Percentiles rank a stretch among this genome's conserved stretches.
phyloP scores from a whole-genome alignment of 805 yeast genomes.

The Yamadazyma sp. region DNA sequence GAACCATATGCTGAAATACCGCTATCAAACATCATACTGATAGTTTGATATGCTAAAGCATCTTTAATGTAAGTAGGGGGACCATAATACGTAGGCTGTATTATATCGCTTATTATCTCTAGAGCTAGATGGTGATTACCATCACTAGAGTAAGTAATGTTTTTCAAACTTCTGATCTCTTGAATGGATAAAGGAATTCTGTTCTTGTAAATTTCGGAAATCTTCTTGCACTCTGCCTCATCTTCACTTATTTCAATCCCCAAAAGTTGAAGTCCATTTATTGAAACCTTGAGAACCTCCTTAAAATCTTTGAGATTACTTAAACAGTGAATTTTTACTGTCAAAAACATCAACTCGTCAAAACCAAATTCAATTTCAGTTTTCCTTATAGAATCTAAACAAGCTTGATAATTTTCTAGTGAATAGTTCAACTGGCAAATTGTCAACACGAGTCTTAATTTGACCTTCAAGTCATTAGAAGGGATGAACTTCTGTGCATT shows the following conservation, averaged over 20 bases:
- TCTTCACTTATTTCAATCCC: conserved; percentile 32
- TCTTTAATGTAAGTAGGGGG: conserved; percentile 24
- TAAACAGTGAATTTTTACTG: conserved; percentile 36
- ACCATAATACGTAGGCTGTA: conserved; percentile 29
- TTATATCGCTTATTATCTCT: conserved; percentile 39
- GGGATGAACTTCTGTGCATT: conserved; percentile 29
- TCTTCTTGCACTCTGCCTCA: conserved; percentile 19
- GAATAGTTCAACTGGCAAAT: conserved; percentile 29
- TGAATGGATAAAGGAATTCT: conserved; percentile 37
- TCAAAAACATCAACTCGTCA: conserved; percentile 33
- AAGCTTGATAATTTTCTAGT: conserved; percentile 28
- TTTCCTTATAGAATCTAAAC: conserved; percentile 32
- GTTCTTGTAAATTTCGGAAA: conserved; percentile 18
- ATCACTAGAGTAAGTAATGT: conserved; percentile 20
- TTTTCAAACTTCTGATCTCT: conserved; percentile 32
- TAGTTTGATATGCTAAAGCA: conserved; percentile 29
- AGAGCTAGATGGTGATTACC: conserved; percentile 29
- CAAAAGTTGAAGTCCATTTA: conserved; percentile 30
- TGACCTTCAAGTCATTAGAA: conserved; percentile 16
- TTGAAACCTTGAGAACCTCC: conserved; percentile 33
- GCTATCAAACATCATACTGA: conserved; percentile 31
- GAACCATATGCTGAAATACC: conserved; percentile 42
- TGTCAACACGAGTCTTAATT: conserved; percentile 24
- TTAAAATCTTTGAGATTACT: conserved; percentile 24
- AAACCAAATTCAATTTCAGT: conserved; percentile 27